phyloP scores from a whole-genome alignment of 2,329 filamentous ascomycete species.

The Monilinia fructicola region DNA sequence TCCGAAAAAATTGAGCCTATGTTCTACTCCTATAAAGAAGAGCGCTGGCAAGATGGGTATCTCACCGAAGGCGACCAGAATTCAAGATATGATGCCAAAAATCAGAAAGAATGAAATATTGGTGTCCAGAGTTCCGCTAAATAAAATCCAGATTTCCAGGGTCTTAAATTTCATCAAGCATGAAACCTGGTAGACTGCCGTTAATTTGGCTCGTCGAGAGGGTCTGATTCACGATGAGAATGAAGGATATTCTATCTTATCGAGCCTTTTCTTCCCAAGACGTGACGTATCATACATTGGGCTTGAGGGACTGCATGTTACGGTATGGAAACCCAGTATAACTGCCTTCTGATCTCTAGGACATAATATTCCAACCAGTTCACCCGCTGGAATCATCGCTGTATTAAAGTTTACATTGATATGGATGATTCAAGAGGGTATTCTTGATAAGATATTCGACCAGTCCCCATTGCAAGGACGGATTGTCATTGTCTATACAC shows the following conservation, averaged over 20 bases:
- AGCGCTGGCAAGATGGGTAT: neutral
- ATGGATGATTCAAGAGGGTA: too few species aligned
- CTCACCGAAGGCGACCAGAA: neutral
- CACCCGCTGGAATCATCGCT: too few species aligned
- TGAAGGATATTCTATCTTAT: neutral
- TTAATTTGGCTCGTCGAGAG: neutral
- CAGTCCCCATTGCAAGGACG: too few species aligned
- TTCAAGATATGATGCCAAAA: neutral
- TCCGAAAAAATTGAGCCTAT: neutral
- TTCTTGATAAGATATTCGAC: too few species aligned
- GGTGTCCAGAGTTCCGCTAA: neutral
- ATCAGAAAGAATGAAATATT: neutral
- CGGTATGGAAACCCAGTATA: too few species aligned
- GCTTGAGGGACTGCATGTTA: too few species aligned
- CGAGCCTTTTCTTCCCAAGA: neutral
- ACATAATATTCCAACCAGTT: too few species aligned
- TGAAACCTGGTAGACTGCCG: neutral
- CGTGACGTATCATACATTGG: neutral
- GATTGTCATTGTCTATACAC: too few species aligned
- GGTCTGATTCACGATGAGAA: neutral
- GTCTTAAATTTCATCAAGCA: neutral
- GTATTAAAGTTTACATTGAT: too few species aligned
- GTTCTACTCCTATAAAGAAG: neutral
- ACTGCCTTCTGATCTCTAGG: too few species aligned
- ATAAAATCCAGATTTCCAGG: neutral